These are phyloP conservation scores for Piloderma croceum DNA, from an alignment of 768 basidiomycete genomes.

Conservation along the genomic window DNA sequence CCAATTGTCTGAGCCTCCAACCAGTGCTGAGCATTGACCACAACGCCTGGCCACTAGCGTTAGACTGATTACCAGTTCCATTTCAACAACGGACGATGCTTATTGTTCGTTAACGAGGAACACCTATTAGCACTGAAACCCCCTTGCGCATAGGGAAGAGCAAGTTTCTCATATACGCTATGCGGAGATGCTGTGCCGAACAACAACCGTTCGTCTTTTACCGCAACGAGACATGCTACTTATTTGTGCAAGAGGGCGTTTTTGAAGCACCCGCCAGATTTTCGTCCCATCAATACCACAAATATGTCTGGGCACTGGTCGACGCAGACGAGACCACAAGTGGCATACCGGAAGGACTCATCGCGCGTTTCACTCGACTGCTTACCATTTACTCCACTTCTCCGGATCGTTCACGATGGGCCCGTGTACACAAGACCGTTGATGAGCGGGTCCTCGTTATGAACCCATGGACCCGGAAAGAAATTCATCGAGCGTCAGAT, in stretches of 20 bases:
- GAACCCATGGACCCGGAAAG: no score
- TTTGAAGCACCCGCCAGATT: conserved; percentile 9
- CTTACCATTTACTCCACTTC: conserved; percentile 11
- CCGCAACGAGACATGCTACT: conserved; percentile 4
- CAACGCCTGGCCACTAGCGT: no score
- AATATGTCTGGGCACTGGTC: conserved; percentile 7
- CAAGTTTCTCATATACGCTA: conserved; percentile 10
- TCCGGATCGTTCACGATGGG: conserved; percentile 9
- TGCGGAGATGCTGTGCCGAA: conserved; percentile 16
- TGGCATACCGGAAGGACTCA: conserved; percentile 7
- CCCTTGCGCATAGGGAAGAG: conserved; percentile 14
- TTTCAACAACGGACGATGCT: no score
- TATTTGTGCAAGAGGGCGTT: conserved; percentile 16
- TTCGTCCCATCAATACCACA: conserved; percentile 1
- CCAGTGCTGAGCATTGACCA: no score
- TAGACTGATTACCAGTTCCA: no score
- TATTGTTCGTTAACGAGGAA: no score
- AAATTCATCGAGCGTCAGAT: conserved; percentile 13
- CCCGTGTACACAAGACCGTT: conserved; percentile 6
- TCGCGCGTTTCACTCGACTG: conserved; percentile 5
- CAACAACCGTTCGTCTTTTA: conserved; percentile 17
- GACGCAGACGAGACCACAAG: conserved; percentile 5
- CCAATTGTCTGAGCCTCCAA: no score
- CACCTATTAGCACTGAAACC: no score
- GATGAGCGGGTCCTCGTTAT: conserved; percentile 10